phyloP scores from a whole-genome alignment of 2,329 filamentous ascomycete species.

The Claviceps spartinae region DNA sequence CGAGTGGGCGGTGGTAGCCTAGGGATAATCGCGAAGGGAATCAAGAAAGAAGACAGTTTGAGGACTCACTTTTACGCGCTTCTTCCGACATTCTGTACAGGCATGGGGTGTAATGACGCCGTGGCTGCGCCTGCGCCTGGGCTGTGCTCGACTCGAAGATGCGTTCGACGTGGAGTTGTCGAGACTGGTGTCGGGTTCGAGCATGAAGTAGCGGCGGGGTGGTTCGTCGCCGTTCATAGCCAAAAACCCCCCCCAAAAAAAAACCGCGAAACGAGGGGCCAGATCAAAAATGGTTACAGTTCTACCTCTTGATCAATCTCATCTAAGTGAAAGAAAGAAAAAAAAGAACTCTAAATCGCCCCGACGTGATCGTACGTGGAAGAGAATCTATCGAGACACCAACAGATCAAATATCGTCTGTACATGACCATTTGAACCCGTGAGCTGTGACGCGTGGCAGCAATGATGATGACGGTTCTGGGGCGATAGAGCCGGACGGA shows the following conservation, averaged over 20 bases:
- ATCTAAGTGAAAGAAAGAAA: no score
- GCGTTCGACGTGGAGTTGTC: background rate
- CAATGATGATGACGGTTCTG: background rate
- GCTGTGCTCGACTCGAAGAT: background rate
- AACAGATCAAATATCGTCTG: background rate
- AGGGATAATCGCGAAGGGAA: no score
- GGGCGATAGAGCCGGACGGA: background rate
- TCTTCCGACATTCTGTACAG: constrained; percentile 46
- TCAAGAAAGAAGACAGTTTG: no score
- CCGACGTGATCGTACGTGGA: no score
- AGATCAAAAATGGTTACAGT: no score
- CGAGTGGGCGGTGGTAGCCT: no score
- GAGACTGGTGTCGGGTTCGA: background rate
- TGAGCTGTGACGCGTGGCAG: background rate
- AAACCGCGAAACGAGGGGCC: background rate
- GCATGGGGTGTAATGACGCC: constrained; percentile 45
- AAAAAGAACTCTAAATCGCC: no score
- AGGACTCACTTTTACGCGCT: constrained; percentile 39
- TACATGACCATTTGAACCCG: background rate
- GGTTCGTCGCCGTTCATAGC: background rate
- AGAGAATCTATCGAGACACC: no score
- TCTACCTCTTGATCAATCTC: no score
- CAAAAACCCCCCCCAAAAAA: background rate
- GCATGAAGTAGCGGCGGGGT: background rate
- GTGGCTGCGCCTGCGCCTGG: constrained; percentile 36